Conservation (phyloP, 345 rosid species). For the Gossypium bickii region DNA sequence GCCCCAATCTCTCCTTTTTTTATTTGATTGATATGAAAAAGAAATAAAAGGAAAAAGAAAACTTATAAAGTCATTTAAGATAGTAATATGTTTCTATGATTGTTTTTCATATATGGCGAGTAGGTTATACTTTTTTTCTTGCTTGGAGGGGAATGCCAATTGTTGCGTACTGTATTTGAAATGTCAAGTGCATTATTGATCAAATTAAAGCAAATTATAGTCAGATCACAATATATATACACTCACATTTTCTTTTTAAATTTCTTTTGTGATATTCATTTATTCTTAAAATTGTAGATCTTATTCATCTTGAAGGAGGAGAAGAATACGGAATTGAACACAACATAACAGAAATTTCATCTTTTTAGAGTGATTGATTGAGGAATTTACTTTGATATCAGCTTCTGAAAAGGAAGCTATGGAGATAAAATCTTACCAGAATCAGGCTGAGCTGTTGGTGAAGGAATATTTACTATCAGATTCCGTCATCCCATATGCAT, state of each 20-base stretch:
- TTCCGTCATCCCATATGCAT: conserved; percentile 53
- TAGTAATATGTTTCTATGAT: neutral
- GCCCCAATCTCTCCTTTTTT: neutral
- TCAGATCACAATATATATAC: no score
- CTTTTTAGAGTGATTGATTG: conserved; percentile 2
- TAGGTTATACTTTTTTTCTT: no score
- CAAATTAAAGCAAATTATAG: neutral
- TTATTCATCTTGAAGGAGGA: neutral
- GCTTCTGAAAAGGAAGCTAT: conserved; percentile 22
- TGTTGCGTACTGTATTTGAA: neutral
- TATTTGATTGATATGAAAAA: neutral
- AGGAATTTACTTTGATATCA: conserved; percentile 17
- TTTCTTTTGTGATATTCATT: neutral
- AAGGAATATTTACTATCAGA: conserved; percentile 52
- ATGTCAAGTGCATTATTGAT: neutral
- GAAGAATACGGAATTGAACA: neutral
- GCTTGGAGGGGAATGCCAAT: neutral
- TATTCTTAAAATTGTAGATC: neutral
- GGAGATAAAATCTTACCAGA: conserved; percentile 43
- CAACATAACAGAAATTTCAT: conserved; percentile 11
- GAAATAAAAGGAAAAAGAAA: neutral
- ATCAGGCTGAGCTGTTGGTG: conserved; percentile 48
- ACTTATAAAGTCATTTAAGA: neutral
- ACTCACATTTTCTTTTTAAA: neutral
- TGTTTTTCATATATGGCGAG: neutral